Conservation (phyloP, 257 asterid genomes). For the Nemophila menziesii region DNA sequence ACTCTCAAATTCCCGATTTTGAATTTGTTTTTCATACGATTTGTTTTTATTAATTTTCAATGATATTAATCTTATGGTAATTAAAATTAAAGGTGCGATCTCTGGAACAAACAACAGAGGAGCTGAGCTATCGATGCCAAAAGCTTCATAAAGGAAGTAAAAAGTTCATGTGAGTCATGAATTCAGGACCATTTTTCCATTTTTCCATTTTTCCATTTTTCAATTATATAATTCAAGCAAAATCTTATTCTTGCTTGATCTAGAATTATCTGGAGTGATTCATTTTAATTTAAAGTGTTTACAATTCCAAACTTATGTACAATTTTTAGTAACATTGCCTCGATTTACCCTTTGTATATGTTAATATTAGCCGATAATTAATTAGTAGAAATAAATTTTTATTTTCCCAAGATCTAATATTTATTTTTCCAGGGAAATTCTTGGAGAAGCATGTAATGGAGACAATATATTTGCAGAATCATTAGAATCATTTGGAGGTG, state of each 20-base stretch:
- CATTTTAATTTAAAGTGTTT: background rate
- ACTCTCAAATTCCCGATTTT: background rate
- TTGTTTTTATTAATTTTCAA: background rate
- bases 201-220: background rate
- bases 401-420: slow-evolving; percentile 1
- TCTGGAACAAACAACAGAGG: slow-evolving; percentile 69
- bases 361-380: background rate
- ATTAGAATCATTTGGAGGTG: slow-evolving; percentile 90
- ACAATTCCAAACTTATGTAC: no score
- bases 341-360: background rate
- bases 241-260: background rate
- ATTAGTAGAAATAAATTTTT: background rate
- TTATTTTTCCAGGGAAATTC: slow-evolving; percentile 50
- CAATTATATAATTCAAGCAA: background rate
- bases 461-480: slow-evolving; percentile 76
- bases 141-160: slow-evolving; percentile 71
- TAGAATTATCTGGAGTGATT: background rate
- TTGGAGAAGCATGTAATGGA: slow-evolving; percentile 66
- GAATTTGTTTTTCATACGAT: slow-evolving; percentile 1
- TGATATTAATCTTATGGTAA: background rate
- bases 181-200: background rate
- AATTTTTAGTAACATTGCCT: no score
- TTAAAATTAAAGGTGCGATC: slow-evolving; percentile 49
- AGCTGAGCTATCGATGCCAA: slow-evolving; percentile 85
- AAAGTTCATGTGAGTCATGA: slow-evolving; percentile 67